Percentiles rank a stretch among this genome's conserved stretches.
These are phyloP conservation scores for Begonia peltatifolia DNA, from an alignment of 306 rosid genomes.

Conservation along the genomic window DNA sequence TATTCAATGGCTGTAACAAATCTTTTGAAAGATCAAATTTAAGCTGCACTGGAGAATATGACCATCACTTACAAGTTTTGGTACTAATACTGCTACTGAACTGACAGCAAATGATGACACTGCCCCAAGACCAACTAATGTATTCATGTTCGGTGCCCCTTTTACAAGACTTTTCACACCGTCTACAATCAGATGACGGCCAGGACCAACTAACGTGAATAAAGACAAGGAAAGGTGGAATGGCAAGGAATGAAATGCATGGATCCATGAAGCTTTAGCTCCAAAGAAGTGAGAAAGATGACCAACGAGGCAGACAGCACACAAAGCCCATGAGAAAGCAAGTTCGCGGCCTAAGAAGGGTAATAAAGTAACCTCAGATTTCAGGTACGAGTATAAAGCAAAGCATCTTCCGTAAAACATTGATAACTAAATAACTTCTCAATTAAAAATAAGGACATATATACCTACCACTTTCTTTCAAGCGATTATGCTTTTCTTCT, in stretches of 20 bases:
- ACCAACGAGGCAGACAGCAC: conserved; percentile 90
- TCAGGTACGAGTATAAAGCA: neutral
- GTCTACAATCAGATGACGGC: conserved; percentile 79
- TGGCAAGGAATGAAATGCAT: conserved; percentile 66
- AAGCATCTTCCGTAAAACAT: no score
- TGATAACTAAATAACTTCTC: no score
- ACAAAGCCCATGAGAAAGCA: conserved; percentile 91
- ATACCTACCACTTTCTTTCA: conserved; percentile 71
- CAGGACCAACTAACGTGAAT: conserved; percentile 90
- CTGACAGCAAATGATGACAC: conserved; percentile 94
- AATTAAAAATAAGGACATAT: neutral
- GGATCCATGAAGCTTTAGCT: conserved; percentile 71
- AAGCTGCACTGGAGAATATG: conserved; percentile 5
- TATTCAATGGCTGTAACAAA: conserved; percentile 3
- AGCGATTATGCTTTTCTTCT: conserved; percentile 66
- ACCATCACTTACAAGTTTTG: conserved; percentile 56
- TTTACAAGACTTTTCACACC: conserved; percentile 75
- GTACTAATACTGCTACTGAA: conserved; percentile 63
- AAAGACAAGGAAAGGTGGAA: conserved; percentile 77
- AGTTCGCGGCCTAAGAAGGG: conserved; percentile 54
- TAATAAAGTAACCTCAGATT: neutral
- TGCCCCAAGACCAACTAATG: conserved; percentile 96
- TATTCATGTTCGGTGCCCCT: conserved; percentile 89
- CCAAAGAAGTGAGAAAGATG: conserved; percentile 86
- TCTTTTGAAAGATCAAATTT: neutral